Evolutionary conservation across 2,329 filamentous ascomycete genomes (phyloP).

Genomic region (Ascochyta pisi): DNA sequence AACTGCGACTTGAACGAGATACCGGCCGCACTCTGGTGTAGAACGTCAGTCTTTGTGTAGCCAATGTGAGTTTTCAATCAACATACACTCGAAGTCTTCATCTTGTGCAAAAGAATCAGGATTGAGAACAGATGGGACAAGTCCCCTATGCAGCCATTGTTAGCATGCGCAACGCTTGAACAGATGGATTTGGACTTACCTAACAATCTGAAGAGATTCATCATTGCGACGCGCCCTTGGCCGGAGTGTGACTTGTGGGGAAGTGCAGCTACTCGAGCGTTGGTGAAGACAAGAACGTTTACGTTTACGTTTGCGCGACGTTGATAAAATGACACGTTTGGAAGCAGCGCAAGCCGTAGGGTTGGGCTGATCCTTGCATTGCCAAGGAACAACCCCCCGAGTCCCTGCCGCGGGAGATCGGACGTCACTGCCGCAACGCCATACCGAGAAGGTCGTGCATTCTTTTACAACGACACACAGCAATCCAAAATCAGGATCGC

Average conservation of each 20-base stretch:
- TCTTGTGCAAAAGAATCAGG: conserved; percentile 94
- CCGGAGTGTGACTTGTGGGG: conserved; percentile 25
- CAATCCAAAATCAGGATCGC: background rate
- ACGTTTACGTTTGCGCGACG: conserved; percentile 14
- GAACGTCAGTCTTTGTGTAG: conserved; percentile 1
- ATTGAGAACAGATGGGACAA: conserved; percentile 95
- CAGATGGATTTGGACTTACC: conserved; percentile 55
- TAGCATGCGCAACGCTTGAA: conserved; percentile 30
- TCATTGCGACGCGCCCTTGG: conserved; percentile 50
- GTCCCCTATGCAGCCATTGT: conserved; percentile 68
- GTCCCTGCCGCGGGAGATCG: conserved; percentile 29
- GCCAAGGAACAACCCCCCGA: conserved; percentile 24
- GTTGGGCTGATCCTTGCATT: conserved; percentile 41
- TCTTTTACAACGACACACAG: background rate
- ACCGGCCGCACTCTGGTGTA: conserved; percentile 78
- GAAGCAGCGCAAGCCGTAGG: conserved; percentile 32
- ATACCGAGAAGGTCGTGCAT: background rate
- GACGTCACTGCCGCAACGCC: conserved; percentile 26
- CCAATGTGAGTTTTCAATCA: too few species aligned
- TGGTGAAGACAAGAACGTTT: conserved; percentile 7
- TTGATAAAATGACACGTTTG: conserved; percentile 49
- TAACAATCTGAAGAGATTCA: conserved; percentile 75
- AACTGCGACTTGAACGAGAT: conserved; percentile 99
- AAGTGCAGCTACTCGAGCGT: conserved; percentile 23
- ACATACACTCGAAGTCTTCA: conserved; percentile 83